A percentile compares a stretch with the other conserved stretches of the same genome.
These are phyloP conservation scores for Petrea volubilis DNA, from an alignment of 257 asterid genomes.

Conservation along the genomic window DNA sequence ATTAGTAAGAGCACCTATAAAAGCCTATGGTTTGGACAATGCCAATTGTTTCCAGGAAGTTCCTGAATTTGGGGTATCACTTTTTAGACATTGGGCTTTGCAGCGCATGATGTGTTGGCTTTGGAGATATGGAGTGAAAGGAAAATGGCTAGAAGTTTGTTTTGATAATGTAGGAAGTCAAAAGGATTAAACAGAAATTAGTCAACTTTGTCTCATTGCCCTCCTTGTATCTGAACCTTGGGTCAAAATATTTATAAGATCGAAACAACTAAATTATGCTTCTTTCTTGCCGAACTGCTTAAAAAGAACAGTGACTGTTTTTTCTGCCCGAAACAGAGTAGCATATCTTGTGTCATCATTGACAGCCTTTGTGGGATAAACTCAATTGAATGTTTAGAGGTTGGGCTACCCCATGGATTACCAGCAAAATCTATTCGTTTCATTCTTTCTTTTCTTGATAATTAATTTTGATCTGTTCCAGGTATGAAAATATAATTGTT, in stretches of 20 bases:
- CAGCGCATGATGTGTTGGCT: too few relatives aligned
- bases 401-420: neutral
- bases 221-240: too few relatives aligned
- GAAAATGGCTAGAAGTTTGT: too few relatives aligned
- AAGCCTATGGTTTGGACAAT: neutral
- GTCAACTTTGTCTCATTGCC: too few relatives aligned
- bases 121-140: too few relatives aligned
- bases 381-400: neutral
- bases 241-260: too few relatives aligned
- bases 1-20: neutral
- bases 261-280: too few relatives aligned
- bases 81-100: neutral
- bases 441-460: neutral
- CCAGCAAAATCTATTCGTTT: neutral
- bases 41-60: too few relatives aligned
- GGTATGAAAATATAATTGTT: slow-evolving; percentile 84
- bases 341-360: neutral
- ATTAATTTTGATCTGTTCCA: slow-evolving; percentile 37
- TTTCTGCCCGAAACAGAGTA: neutral
- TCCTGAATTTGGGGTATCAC: neutral
- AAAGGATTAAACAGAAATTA: too few relatives aligned
- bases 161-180: too few relatives aligned
- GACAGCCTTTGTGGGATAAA: neutral
- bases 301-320: neutral
- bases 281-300: too few relatives aligned